Percentiles rank a stretch among this genome's conserved stretches.
Conservation (phyloP, 2,329 filamentous ascomycete genomes). For the Alternaria atra region DNA sequence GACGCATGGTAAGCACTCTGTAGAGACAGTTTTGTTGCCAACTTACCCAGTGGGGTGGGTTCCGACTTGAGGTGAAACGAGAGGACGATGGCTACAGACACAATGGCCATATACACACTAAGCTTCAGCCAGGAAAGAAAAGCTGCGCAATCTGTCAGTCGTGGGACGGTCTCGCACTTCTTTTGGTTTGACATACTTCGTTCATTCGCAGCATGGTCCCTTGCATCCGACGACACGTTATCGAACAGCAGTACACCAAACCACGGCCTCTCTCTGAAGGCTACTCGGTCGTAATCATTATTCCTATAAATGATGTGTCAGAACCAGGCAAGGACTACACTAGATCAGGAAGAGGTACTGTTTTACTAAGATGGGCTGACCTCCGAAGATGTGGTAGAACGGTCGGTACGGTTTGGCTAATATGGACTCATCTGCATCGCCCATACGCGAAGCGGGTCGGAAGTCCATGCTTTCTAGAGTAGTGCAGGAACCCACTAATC, state of each 20-base stretch:
- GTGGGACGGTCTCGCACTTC: neutral
- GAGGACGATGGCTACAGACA: conserved; percentile 87
- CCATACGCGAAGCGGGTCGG: conserved; percentile 36
- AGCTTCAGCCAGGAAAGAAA: conserved; percentile 93
- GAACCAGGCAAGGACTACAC: accelerated
- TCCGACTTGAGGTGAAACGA: conserved; percentile 87
- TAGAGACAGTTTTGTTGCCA: neutral
- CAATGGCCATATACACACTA: conserved; percentile 88
- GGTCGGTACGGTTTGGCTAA: conserved; percentile 58
- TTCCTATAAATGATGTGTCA: conserved; percentile 36
- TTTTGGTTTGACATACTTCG: conserved; percentile 58
- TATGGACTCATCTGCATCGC: conserved; percentile 41
- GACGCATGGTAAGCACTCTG: neutral
- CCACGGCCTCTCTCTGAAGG: conserved; percentile 70
- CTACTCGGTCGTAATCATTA: conserved; percentile 53
- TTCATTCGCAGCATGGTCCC: conserved; percentile 83
- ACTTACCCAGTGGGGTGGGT: conserved; percentile 56
- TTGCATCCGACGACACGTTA: conserved; percentile 76
- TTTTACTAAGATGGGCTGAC: conserved; percentile 58
- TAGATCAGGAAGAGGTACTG: conserved; percentile 39
- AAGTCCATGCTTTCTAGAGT: conserved; percentile 40
- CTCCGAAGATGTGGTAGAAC: conserved; percentile 60
- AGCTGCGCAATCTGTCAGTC: conserved; percentile 47
- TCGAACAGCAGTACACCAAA: conserved; percentile 76
- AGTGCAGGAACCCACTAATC: neutral